These are phyloP conservation scores for Aaosphaeria pasadenensis DNA, from an alignment of 2,329 filamentous ascomycete species.

Conservation along the genomic window DNA sequence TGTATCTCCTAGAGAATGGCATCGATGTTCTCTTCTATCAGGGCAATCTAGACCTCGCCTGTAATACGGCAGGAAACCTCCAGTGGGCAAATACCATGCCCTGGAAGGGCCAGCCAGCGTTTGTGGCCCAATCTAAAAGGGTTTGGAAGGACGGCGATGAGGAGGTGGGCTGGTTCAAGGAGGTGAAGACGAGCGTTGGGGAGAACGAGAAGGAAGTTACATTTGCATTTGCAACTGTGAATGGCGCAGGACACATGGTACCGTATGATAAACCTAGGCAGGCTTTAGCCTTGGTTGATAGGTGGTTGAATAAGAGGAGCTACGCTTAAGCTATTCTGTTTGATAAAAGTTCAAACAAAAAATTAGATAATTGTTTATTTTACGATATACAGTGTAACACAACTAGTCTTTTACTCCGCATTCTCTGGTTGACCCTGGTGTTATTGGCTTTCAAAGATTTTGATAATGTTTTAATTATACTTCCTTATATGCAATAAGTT, in stretches of 20 bases:
- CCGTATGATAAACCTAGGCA: constrained; percentile 31
- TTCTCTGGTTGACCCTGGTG: no score
- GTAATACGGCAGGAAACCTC: constrained; percentile 40
- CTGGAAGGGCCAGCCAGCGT: constrained; percentile 46
- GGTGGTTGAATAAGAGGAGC: constrained; percentile 28
- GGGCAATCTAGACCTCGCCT: constrained; percentile 41
- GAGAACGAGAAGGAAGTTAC: constrained; percentile 25
- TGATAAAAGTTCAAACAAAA: no score
- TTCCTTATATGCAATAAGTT: no score
- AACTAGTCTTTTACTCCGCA: no score
- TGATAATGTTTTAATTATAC: no score
- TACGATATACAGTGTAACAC: no score
- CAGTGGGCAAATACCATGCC: constrained; percentile 40
- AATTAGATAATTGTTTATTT: no score
- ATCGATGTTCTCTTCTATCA: constrained; percentile 41
- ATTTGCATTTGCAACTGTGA: constrained; percentile 35
- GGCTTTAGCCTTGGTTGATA: constrained; percentile 25
- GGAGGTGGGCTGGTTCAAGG: constrained; percentile 33
- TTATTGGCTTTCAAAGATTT: no score
- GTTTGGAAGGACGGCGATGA: constrained; percentile 20
- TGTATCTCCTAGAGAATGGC: constrained; percentile 33
- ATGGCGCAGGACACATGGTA: constrained; percentile 44
- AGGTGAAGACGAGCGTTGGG: constrained; percentile 25
- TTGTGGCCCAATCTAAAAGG: constrained; percentile 31
- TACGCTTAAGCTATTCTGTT: constrained; percentile 13